Conservation (phyloP, 2,329 filamentous ascomycete genomes). For the Trichoderma arundinaceum region DNA sequence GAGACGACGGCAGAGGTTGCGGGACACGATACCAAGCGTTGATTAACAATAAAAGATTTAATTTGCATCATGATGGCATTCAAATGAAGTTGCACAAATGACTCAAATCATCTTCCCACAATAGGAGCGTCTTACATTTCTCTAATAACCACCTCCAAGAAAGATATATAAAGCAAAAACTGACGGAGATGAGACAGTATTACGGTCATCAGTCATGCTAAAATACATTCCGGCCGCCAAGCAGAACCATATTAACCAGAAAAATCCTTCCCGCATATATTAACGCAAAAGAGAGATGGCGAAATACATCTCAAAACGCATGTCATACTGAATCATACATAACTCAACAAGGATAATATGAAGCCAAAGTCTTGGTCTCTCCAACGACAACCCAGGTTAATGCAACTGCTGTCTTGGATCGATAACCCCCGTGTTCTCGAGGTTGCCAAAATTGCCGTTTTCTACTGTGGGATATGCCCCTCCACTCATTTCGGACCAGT, state of each 20-base stretch:
- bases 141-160: not conserved
- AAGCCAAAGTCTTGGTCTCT: not conserved
- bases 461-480: conserved; percentile 68
- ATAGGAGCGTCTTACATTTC: not conserved
- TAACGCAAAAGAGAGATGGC: not conserved
- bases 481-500: conserved; percentile 72
- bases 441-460: conserved; percentile 58
- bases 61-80: not conserved
- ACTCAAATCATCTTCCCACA: not conserved
- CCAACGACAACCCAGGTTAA: not conserved
- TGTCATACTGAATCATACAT: not conserved
- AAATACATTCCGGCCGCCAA: not conserved
- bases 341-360: not conserved
- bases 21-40: not conserved
- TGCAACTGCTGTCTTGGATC: not conserved
- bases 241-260: not conserved
- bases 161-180: not conserved
- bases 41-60: conserved; percentile 2
- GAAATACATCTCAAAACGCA: not conserved
- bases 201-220: conserved; percentile 9
- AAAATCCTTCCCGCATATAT: not conserved
- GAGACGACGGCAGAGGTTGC: not conserved
- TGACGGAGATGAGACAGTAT: not conserved
- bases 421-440: conserved; percentile 19
- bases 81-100: not conserved